Conservation (phyloP, 2,329 filamentous ascomycete species). For the Trichoderma koningiopsis region DNA sequence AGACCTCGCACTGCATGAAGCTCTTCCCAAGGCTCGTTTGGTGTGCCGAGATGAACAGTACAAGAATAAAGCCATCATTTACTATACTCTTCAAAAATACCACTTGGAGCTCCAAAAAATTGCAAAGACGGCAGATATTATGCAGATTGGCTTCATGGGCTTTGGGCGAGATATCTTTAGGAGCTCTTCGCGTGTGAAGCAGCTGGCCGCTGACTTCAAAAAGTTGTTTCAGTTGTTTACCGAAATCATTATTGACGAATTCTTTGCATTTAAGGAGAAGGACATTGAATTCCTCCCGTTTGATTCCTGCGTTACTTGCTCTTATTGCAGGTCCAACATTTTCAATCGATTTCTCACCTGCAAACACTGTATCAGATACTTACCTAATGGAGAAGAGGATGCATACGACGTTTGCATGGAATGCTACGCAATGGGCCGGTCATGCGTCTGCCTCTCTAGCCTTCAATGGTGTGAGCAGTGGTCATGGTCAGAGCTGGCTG, state of each 20-base stretch:
- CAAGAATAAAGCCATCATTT: slow-evolving; percentile 96
- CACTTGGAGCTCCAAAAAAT: slow-evolving; percentile 58
- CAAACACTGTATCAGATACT: slow-evolving; percentile 72
- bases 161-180: slow-evolving; percentile 50
- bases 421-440: slow-evolving; percentile 95
- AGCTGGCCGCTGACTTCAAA: slow-evolving; percentile 82
- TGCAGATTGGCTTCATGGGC: slow-evolving; percentile 50
- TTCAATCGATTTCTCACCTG: slow-evolving; percentile 97
- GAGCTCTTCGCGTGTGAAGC: slow-evolving; percentile 55
- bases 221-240: slow-evolving; percentile 77
- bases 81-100: slow-evolving; percentile 84
- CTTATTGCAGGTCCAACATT: slow-evolving; percentile 93
- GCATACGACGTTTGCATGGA: slow-evolving; percentile 98
- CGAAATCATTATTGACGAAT: slow-evolving; percentile 79
- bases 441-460: slow-evolving; percentile 83
- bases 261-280: slow-evolving; percentile 73
- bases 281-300: slow-evolving; percentile 76
- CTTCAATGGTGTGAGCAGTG: slow-evolving; percentile 94
- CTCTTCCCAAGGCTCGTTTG: slow-evolving; percentile 82
- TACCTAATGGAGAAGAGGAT: slow-evolving; percentile 71
- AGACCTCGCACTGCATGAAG: slow-evolving; percentile 81
- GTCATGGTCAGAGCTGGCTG: slow-evolving; percentile 74
- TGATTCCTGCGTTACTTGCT: slow-evolving; percentile 91
- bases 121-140: slow-evolving; percentile 51
- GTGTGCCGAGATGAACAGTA: slow-evolving; percentile 98